Evolutionary conservation across 2,329 filamentous ascomycete genomes (phyloP).

Genomic region (Neobulgaria alba): DNA sequence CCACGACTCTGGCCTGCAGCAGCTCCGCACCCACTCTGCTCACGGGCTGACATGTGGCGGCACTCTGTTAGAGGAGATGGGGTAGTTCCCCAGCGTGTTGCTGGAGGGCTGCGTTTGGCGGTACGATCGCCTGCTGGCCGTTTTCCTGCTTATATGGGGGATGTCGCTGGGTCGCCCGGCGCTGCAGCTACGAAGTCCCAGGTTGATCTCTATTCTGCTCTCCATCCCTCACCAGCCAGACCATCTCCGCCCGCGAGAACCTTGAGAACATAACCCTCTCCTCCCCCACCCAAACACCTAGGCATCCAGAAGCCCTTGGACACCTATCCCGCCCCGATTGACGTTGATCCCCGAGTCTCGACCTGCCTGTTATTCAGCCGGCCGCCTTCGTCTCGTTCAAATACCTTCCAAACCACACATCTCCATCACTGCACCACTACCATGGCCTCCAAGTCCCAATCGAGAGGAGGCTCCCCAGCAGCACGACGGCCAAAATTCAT

Average conservation of each 20-base stretch:
- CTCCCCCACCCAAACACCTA: too few relatives aligned
- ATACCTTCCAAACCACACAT: too few relatives aligned
- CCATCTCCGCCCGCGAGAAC: too few relatives aligned
- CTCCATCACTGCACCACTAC: neutral
- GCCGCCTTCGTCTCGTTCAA: too few relatives aligned
- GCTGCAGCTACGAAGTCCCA: neutral
- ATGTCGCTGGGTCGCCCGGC: neutral
- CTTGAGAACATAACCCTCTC: too few relatives aligned
- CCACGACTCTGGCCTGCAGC: conserved; percentile 48
- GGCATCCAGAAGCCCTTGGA: too few relatives aligned
- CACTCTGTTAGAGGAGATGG: neutral
- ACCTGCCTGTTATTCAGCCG: too few relatives aligned
- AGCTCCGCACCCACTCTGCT: conserved; percentile 46
- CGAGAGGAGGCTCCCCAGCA: neutral
- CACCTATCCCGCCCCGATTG: too few relatives aligned
- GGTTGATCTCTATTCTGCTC: too few relatives aligned
- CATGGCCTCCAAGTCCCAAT: neutral
- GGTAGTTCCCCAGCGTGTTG: neutral
- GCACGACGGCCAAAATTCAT: conserved; percentile 42
- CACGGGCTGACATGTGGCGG: neutral
- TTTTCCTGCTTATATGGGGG: neutral
- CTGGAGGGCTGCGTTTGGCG: neutral
- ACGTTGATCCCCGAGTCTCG: too few relatives aligned
- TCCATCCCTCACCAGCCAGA: too few relatives aligned
- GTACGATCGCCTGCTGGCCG: neutral